Evolutionary conservation across 2,329 filamentous ascomycete genomes (phyloP).

Genomic region (Aspergillus ochraceus): DNA sequence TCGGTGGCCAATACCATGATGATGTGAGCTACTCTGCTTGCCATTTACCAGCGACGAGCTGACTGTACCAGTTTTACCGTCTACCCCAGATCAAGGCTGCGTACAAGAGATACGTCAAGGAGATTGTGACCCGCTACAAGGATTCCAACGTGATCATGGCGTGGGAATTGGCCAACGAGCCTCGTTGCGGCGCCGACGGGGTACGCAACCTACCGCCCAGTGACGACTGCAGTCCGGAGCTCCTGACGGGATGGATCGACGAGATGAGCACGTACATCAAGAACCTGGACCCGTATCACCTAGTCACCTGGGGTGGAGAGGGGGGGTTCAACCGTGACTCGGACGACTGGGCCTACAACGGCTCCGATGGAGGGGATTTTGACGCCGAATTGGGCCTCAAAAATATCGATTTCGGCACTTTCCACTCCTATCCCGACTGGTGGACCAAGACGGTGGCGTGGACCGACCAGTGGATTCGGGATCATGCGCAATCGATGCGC

Average conservation of each 20-base stretch:
- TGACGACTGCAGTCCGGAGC: constrained; percentile 10
- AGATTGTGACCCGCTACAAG: constrained; percentile 12
- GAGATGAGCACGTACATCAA: constrained; percentile 19
- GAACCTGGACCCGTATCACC: constrained; percentile 13
- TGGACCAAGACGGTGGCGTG: constrained; percentile 16
- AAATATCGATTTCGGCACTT: constrained; percentile 15
- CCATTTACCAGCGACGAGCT: too few relatives aligned
- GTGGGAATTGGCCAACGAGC: constrained; percentile 18
- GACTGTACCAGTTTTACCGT: constrained; percentile 11
- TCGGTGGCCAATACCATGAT: constrained; percentile 15
- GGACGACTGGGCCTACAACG: constrained; percentile 17
- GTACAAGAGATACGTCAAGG: constrained; percentile 16
- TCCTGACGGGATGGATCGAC: constrained; percentile 12
- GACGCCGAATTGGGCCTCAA: constrained; percentile 9
- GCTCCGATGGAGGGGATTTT: constrained; percentile 13
- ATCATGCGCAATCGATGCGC: constrained; percentile 6
- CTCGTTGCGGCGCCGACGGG: constrained; percentile 14
- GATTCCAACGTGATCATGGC: constrained; percentile 13
- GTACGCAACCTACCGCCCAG: constrained; percentile 12
- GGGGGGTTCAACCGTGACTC: constrained; percentile 15
- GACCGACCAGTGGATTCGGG: constrained; percentile 14
- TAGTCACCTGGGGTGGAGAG: constrained; percentile 18
- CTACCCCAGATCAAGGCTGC: constrained; percentile 11
- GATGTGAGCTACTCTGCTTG: constrained; percentile 3
- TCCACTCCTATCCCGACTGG: constrained; percentile 19